Evolutionary conservation across 495 filamentous ascomycete genomes (phyloP).

Genomic region (Oleoguttula mirabilis): DNA sequence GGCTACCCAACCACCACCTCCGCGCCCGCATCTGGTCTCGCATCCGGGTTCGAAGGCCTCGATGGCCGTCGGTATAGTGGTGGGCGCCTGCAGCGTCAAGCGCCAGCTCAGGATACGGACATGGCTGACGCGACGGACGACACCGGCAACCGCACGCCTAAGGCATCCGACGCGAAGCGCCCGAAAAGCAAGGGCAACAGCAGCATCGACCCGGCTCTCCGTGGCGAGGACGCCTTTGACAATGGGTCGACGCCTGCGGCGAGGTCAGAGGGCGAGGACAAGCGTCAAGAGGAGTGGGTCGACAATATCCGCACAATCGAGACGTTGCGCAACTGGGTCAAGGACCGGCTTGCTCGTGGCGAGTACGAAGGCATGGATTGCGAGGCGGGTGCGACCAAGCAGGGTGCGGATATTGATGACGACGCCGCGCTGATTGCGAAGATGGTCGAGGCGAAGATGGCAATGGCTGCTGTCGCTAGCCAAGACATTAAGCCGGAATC

Average conservation of each 20-base stretch:
- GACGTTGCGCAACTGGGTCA: slow-evolving; percentile 55
- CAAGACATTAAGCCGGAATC: background rate
- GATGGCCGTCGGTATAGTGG: slow-evolving; percentile 78
- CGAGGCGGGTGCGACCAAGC: background rate
- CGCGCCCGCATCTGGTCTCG: slow-evolving; percentile 64
- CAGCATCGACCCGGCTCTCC: slow-evolving; percentile 22
- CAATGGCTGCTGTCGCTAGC: background rate
- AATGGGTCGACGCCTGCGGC: slow-evolving; percentile 8
- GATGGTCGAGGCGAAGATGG: slow-evolving; percentile 15
- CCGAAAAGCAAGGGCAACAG: slow-evolving; percentile 12
- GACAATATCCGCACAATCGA: slow-evolving; percentile 75
- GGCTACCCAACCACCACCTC: slow-evolving; percentile 55
- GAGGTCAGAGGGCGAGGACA: slow-evolving; percentile 18
- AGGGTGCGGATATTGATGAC: background rate
- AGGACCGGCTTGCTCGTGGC: slow-evolving; percentile 47
- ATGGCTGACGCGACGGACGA: slow-evolving; percentile 17
- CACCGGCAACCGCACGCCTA: slow-evolving; percentile 11
- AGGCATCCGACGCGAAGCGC: slow-evolving; percentile 4
- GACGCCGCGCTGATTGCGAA: slow-evolving; percentile 3
- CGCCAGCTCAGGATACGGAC: slow-evolving; percentile 13
- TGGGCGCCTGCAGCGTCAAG: slow-evolving; percentile 57
- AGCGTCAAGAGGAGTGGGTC: slow-evolving; percentile 65
- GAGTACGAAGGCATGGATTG: slow-evolving; percentile 39
- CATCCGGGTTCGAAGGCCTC: slow-evolving; percentile 53
- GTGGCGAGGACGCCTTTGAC: slow-evolving; percentile 16